Percentiles rank a stretch among this genome's conserved stretches.
These are phyloP conservation scores for Rachicladosporium sp. DNA, from an alignment of 2,329 filamentous ascomycete genomes.

Conservation along the genomic window DNA sequence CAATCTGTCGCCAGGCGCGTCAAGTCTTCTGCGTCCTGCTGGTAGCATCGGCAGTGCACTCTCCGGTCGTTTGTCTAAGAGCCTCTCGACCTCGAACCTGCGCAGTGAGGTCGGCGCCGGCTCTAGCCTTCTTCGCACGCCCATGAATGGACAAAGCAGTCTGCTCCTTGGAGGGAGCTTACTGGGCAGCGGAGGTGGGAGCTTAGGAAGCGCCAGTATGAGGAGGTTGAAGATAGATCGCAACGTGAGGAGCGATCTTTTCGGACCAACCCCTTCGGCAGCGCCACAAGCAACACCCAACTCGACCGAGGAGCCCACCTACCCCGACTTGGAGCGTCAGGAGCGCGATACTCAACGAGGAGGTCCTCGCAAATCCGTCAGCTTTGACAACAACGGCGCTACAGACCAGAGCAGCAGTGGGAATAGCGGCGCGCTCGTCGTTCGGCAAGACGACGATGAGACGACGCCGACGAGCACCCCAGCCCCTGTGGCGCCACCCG, in stretches of 20 bases:
- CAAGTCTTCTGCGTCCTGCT: slow-evolving; percentile 48
- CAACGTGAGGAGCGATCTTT: slow-evolving; percentile 60
- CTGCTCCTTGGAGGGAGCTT: slow-evolving; percentile 1
- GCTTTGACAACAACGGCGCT: slow-evolving; percentile 59
- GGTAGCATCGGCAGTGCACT: slow-evolving; percentile 54
- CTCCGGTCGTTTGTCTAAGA: slow-evolving; percentile 54
- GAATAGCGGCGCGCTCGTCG: slow-evolving; percentile 31
- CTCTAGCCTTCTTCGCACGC: slow-evolving; percentile 3
- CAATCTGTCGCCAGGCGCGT: slow-evolving; percentile 57
- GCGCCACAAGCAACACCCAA: too few relatives aligned
- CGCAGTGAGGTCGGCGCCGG: slow-evolving; percentile 58
- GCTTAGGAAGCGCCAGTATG: slow-evolving; percentile 58
- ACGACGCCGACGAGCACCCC: slow-evolving; percentile 4
- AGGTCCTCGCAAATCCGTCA: slow-evolving; percentile 65
- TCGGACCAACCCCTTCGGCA: slow-evolving; percentile 23
- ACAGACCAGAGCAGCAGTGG: too few relatives aligned
- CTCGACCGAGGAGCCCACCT: slow-evolving; percentile 20
- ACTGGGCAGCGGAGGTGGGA: slow-evolving; percentile 32
- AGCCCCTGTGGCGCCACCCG: slow-evolving; percentile 29
- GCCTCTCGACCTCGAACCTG: slow-evolving; percentile 75
- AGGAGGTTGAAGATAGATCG: slow-evolving; percentile 92
- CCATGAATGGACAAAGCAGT: slow-evolving; percentile 2
- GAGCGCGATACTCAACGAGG: too few relatives aligned
- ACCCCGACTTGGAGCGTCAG: too few relatives aligned
- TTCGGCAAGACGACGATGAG: slow-evolving; percentile 28